Evolutionary conservation across 768 basidiomycete species (phyloP).

Genomic region (Termitomyces eurrhizus): DNA sequence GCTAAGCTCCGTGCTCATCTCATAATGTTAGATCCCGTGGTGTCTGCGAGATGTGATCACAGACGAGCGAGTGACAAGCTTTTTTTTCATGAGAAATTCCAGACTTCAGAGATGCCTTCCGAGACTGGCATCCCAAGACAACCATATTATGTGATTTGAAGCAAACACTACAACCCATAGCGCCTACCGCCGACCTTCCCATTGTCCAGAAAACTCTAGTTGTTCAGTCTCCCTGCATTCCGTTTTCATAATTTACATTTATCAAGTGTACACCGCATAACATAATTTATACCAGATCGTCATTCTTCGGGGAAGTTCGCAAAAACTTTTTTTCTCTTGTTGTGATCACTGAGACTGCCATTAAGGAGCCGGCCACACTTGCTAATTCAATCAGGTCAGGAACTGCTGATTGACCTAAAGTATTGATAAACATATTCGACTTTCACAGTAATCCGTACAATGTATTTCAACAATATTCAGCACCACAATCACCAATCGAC

Average conservation of each 20-base stretch:
- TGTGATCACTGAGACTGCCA: background rate
- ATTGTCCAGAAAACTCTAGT: slow-evolving; percentile 18
- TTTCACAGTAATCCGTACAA: background rate
- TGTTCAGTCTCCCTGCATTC: background rate
- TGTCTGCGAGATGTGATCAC: too few species aligned
- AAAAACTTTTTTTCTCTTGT: background rate
- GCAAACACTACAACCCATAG: slow-evolving; percentile 74
- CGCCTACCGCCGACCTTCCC: slow-evolving; percentile 48
- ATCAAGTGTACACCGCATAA: slow-evolving; percentile 6
- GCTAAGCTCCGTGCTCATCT: background rate
- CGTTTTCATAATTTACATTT: background rate
- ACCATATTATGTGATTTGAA: slow-evolving; percentile 73
- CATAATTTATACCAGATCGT: background rate
- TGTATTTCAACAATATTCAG: slow-evolving; percentile 63
- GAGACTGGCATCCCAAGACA: slow-evolving; percentile 86
- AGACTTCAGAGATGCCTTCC: slow-evolving; percentile 77
- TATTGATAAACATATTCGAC: background rate
- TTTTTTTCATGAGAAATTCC: slow-evolving; percentile 78
- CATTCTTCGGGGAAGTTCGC: background rate
- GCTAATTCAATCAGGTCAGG: background rate
- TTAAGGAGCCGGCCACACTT: background rate
- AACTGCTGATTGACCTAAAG: background rate
- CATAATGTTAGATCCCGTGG: slow-evolving; percentile 49
- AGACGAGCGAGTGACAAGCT: slow-evolving; percentile 66
- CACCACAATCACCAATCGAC: slow-evolving; percentile 78